Evolutionary conservation across 2,329 filamentous ascomycete species (phyloP), one percentile per base, ranked within the genome.

Genomic region (Penicillium sp.): DNA sequence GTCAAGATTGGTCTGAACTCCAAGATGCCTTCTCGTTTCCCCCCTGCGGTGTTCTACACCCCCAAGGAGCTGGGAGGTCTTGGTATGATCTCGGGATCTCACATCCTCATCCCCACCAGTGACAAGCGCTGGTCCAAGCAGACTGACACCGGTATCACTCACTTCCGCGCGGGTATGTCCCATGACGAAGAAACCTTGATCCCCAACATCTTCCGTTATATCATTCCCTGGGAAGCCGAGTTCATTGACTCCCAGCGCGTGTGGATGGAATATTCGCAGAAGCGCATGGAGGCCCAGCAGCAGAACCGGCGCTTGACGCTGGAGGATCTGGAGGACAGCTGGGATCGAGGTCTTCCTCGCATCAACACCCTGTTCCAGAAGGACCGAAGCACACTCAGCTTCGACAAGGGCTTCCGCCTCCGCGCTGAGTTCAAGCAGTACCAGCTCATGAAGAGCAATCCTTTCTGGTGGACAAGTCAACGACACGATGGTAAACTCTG

Each of bases 361-460:
- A 99, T 99, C 79, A 99, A 99, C 72, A 99, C 94, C 0, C 81
- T 99, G 2, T 99, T 99, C 86, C 94, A 99, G 73, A 99, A 99
- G 75, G 94, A 99, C 66, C 85, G 94, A 67, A 97, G 92, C 73
- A 99, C 94, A 0, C 83, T 99, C 60, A 96, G 91, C 68, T 99
- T 99, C 69, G 94, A 99, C 79, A 99, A 99, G 77, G 94, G 94
- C 51, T 99, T 97, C 87, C 88, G 94, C 64, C 87, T 92, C 13
- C 85, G 94, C 50, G 91, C 93, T 10, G 94, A 99, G 73, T 99
- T 99, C 81, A 99, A 99, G 81, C 87, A 94, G 29, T 99, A 97
- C 71, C 93, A 97, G 73, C 81, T 97, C 57, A 97, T 99, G 93
- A 97, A 96, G 85, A 95, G 89, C 76, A 97, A 97, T 71, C 94